Evolutionary conservation across 2,329 filamentous ascomycete species (phyloP), one percentile per base, ranked within the genome.

Genomic region (Cryphonectria radicalis): DNA sequence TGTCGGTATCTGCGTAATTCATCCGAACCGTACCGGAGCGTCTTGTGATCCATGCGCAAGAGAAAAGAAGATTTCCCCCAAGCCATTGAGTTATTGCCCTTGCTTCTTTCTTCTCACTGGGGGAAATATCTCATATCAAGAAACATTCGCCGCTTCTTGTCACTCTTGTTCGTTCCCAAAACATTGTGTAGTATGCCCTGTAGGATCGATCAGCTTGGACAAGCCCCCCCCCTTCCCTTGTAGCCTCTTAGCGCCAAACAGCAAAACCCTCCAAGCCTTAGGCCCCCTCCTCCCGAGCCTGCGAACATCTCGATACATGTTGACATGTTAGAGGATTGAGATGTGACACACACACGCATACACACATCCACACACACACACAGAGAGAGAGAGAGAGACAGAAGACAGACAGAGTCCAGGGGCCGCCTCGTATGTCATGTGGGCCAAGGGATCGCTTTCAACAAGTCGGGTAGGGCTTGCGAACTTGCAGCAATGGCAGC

Each of bases 391-490:
- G 43, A 46, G 17, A 4, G 46, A 50, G 46, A 50, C 6, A n/a
- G 19, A n/a, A n/a, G 22, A n/a, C 19, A 50, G 6, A n/a, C 7
- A 50, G 46, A 42, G 35, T n/a, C 46, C 28, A 63, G 28, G n/a
- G 13, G 59, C 25, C 25, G 25, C 43, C 59, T 70, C 59, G 37
- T 60, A 66, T 63, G 67, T 46, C 69, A 72, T 69, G 69, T 73
- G 67, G 70, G 60, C 66, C 63, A 37, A 32, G 37, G 1, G 32
- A 4, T 40, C 55, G 46, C 71, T 69, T 69, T 69, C 43, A 50
- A 67, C 69, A 3, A 22, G 71, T 75, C 64, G 10, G 73, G 73
- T 60, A 74, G 67, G 69, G 73, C 68, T 75, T 76, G 75, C 75
- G 74, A 76, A 59, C 59, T n/a, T 22, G 66, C 72, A 70, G 69